A percentile compares a stretch with the other conserved stretches of the same genome.
These are phyloP conservation scores for Picochlorum sp. DNA, from an alignment of 139 green algal genomes.

Conservation along the genomic window DNA sequence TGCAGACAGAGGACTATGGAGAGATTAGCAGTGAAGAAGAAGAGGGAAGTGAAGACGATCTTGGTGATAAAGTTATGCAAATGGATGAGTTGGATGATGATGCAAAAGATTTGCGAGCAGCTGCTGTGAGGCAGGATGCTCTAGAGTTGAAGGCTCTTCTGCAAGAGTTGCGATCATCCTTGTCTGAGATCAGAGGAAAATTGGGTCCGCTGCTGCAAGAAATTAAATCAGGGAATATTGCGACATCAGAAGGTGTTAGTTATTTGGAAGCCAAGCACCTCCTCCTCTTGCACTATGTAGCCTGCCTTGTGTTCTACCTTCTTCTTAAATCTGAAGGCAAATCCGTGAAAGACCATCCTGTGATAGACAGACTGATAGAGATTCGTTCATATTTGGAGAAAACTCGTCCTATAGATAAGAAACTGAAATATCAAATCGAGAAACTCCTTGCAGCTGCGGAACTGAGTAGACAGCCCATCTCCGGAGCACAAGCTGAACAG, in stretches of 20 bases:
- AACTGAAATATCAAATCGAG: conserved; percentile 92
- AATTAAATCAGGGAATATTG: conserved; percentile 57
- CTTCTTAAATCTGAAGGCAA: conserved; percentile 91
- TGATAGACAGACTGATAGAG: conserved; percentile 76
- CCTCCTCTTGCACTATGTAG: conserved; percentile 89
- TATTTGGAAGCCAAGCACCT: conserved; percentile 97
- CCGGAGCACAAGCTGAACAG: neutral
- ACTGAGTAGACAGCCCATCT: neutral
- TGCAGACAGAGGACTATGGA: conserved; percentile 59
- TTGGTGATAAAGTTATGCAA: conserved; percentile 20
- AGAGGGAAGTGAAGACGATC: conserved; percentile 17
- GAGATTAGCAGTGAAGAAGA: conserved; percentile 24
- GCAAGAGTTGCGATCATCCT: conserved; percentile 42
- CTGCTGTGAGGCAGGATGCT: conserved; percentile 57
- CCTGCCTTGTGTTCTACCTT: conserved; percentile 88
- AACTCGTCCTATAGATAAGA: conserved; percentile 90
- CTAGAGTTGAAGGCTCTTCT: conserved; percentile 76
- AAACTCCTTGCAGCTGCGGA: conserved; percentile 74
- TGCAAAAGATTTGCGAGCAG: conserved; percentile 26
- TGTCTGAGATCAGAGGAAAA: conserved; percentile 44
- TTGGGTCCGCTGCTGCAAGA: conserved; percentile 66
- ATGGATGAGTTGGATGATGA: conserved; percentile 14
- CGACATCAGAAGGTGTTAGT: conserved; percentile 71
- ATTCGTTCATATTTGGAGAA: conserved; percentile 80
- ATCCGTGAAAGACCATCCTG: conserved; percentile 82